Percentiles rank a stretch among this genome's conserved stretches.
phyloP scores from a whole-genome alignment of 2,329 filamentous ascomycete genomes.

The Colletotrichum sp. region DNA sequence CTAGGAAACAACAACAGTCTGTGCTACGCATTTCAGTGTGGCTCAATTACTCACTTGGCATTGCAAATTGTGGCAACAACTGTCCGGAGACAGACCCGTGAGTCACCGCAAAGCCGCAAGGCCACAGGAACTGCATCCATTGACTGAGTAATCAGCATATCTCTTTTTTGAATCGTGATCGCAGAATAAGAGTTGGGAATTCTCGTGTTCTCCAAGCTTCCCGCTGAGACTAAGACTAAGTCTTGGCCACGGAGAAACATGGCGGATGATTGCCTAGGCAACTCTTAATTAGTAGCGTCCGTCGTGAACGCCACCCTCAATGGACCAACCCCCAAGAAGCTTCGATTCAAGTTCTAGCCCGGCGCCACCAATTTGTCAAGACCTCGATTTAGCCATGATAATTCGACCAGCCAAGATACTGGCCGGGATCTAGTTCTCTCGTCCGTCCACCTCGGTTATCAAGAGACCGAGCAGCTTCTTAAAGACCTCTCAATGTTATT shows the following conservation, averaged over 20 bases:
- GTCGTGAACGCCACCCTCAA: background rate
- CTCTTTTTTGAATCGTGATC: background rate
- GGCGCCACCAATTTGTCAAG: background rate
- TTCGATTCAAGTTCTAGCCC: constrained; percentile 12
- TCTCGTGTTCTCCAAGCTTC: background rate
- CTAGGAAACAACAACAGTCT: constrained; percentile 6
- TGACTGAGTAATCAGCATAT: background rate
- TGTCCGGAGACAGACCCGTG: background rate
- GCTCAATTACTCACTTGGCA: background rate
- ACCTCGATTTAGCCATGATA: background rate
- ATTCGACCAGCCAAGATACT: background rate
- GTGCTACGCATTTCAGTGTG: background rate
- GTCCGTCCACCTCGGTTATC: background rate
- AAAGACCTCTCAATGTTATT: background rate
- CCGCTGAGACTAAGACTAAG: background rate
- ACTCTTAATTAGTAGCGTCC: background rate
- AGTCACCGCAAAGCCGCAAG: background rate
- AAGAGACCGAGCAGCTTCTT: background rate
- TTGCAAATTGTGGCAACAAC: background rate
- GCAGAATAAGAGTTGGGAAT: background rate
- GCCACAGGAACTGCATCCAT: background rate
- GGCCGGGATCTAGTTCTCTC: background rate
- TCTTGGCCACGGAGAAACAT: background rate
- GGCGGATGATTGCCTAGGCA: background rate
- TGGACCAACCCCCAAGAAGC: background rate